phyloP scores from a whole-genome alignment of 257 asterid genomes.

The Salvia miltiorrhiza region DNA sequence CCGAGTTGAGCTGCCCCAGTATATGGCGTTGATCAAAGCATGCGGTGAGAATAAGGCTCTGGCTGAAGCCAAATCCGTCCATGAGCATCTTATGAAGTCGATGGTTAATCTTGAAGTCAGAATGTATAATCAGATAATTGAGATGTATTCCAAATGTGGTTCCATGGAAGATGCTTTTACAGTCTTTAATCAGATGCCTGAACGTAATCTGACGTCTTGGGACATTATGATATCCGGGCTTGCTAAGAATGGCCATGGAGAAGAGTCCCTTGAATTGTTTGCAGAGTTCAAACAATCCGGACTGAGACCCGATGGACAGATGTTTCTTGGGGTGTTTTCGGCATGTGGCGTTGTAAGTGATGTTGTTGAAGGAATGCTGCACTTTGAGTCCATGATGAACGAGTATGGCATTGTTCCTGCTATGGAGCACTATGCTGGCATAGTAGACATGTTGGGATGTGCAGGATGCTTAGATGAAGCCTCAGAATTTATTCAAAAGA shows the following conservation, averaged over 20 bases:
- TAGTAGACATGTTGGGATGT: conserved; percentile 69
- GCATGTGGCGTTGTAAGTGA: conserved; percentile 66
- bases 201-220: conserved; percentile 75
- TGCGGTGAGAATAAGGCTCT: conserved; percentile 66
- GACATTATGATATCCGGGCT: conserved; percentile 74
- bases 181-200: conserved; percentile 58
- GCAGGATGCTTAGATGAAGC: conserved; percentile 80
- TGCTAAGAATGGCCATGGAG: conserved; percentile 63
- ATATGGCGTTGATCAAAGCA: conserved; percentile 44
- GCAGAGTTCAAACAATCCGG: conserved; percentile 65
- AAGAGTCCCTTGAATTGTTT: conserved; percentile 63
- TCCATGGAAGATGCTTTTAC: conserved; percentile 59
- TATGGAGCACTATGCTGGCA: conserved; percentile 63
- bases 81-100: conserved; percentile 52
- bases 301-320: conserved; percentile 62
- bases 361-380: conserved; percentile 64
- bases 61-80: conserved; percentile 59
- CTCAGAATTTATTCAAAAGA: conserved; percentile 62
- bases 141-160: conserved; percentile 69
- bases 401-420: conserved; percentile 60
- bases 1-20: conserved; percentile 52
- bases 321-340: conserved; percentile 58
- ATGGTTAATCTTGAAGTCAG: conserved; percentile 42
- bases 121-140: conserved; percentile 56
- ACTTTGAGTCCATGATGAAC: conserved; percentile 67